A percentile compares a stretch with the other conserved stretches of the same genome.
Conservation (phyloP, 345 rosid species). For the Dipteronia sinensis region DNA sequence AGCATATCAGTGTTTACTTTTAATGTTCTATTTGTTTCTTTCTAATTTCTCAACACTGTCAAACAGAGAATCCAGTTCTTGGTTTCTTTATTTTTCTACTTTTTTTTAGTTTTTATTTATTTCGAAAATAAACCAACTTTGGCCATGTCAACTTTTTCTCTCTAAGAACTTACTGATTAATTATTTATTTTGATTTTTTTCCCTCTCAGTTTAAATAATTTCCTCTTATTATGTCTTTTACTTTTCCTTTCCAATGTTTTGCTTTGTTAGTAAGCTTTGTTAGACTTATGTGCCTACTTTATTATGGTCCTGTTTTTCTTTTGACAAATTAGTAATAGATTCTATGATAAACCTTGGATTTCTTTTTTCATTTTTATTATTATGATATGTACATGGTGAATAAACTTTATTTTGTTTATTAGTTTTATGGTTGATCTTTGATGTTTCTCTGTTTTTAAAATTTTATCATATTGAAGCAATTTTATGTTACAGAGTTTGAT, state of each 20-base stretch:
- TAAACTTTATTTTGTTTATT: background rate
- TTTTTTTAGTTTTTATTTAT: background rate
- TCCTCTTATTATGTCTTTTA: too few species aligned
- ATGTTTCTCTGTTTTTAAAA: background rate
- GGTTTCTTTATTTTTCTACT: background rate
- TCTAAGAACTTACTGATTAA: background rate
- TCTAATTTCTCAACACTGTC: background rate
- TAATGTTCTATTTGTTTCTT: background rate
- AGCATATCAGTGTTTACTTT: background rate
- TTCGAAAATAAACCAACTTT: background rate
- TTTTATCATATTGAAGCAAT: too few species aligned
- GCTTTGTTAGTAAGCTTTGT: background rate
- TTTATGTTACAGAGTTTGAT: too few species aligned
- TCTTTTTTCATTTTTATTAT: background rate
- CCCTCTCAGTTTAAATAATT: too few species aligned
- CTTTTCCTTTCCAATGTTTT: background rate
- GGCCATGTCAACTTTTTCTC: background rate
- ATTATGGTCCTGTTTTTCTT: background rate
- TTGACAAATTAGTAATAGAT: background rate
- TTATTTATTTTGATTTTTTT: background rate
- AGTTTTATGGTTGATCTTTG: background rate
- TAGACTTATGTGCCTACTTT: constrained; percentile 1
- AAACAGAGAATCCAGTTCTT: background rate
- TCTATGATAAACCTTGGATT: too few species aligned
- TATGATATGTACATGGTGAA: background rate